Conservation (phyloP, 441 rosid genomes). For the Francoa sonchifolia region DNA sequence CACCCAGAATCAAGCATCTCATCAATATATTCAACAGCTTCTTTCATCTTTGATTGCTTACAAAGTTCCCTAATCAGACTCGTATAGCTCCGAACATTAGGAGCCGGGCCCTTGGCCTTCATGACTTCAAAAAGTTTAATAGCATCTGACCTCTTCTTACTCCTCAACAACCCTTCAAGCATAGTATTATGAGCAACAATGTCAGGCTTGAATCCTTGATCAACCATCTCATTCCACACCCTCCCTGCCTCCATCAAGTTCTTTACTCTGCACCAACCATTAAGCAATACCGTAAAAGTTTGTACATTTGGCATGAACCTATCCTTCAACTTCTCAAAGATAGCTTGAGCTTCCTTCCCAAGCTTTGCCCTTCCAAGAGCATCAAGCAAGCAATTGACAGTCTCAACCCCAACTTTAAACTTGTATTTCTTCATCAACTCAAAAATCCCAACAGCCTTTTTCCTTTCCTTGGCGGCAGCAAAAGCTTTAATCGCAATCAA, state of each 20-base stretch:
- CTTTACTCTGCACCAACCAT: conserved; percentile 66
- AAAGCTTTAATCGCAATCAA: conserved; percentile 59
- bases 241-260: conserved; percentile 84
- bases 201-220: conserved; percentile 66
- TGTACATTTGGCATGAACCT: conserved; percentile 58
- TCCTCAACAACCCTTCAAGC: conserved; percentile 69
- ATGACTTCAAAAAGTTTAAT: conserved; percentile 69
- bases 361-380: conserved; percentile 80
- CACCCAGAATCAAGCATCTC: conserved; percentile 54
- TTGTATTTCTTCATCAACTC: conserved; percentile 85
- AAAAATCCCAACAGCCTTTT: conserved; percentile 72
- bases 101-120: conserved; percentile 69
- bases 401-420: conserved; percentile 45
- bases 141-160: conserved; percentile 56
- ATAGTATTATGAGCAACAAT: conserved; percentile 55
- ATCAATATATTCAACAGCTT: conserved; percentile 52
- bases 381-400: conserved; percentile 62
- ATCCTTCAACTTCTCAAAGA: conserved; percentile 56
- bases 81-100: conserved; percentile 60
- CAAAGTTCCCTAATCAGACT: conserved; percentile 57
- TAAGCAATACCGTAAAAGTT: conserved; percentile 64
- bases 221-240: conserved; percentile 80
- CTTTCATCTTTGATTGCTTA: conserved; percentile 58
- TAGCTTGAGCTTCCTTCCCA: conserved; percentile 59
- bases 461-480: conserved; percentile 82